These are phyloP conservation scores for Scenedesmus sp. DNA, from an alignment of 163 green algal species.

Conservation along the genomic window DNA sequence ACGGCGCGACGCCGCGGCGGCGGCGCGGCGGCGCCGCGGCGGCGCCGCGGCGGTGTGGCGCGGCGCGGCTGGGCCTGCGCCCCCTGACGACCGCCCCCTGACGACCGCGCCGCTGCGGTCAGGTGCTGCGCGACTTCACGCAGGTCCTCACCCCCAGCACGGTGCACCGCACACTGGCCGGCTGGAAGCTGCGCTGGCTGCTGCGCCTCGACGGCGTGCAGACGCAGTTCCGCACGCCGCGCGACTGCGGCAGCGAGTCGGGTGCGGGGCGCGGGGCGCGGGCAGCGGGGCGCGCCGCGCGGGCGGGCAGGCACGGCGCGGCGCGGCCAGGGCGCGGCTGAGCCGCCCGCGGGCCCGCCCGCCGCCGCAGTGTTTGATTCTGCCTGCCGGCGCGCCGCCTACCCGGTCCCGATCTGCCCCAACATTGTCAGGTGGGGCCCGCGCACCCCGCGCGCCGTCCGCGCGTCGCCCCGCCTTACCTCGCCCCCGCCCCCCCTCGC, in stretches of 20 bases:
- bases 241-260: not conserved
- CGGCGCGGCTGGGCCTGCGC: no score
- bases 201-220: constrained; percentile 14
- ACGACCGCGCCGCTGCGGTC: not conserved
- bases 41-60: no score
- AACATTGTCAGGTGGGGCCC: constrained; percentile 17
- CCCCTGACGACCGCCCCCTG: no score
- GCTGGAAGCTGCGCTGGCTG: constrained; percentile 15
- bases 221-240: not conserved
- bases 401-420: constrained; percentile 11
- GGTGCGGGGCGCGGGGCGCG: not conserved
- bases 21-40: no score
- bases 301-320: not conserved
- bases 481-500: no score
- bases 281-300: not conserved
- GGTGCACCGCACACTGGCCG: not conserved
- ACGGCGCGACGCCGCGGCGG: no score
- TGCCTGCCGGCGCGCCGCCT: constrained; percentile 10
- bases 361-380: not conserved
- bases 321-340: not conserved
- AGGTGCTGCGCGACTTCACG: constrained; percentile 39
- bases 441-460: no score
- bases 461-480: no score
- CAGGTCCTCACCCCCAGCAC: not conserved
- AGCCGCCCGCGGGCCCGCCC: not conserved